Base-by-base conservation (phyloP, 495 filamentous ascomycete genomes). In the Lasiosphaeria hispida region DNA sequence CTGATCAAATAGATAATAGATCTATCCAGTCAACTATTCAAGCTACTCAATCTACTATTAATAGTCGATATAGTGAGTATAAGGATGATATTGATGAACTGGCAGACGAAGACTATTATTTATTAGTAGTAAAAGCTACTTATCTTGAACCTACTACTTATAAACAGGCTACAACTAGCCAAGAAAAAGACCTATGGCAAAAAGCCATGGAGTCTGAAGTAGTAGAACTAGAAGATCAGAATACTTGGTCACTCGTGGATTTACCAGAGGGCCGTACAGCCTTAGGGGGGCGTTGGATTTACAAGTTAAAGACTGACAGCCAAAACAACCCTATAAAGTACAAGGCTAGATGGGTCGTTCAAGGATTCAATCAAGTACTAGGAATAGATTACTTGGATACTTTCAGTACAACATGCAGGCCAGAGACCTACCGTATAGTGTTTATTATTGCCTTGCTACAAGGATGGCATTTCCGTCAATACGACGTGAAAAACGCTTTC, bases 381-480 rank as follows among this genome's bases (percentile, higher is more conserved):
- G 18, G 18, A n/a, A 9, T 54, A 43, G 51, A 54, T 43, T 54
- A 42, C 15, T 10, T 54, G 42, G 13, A 54, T 8, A 54, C 51
- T 3, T 54, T 54, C 23, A 11, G 11, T 54, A 54, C 38, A 0
- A 34, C 33, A 3, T 54, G 11, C 13, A 3, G 38, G 39, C 51
- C 5, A 54, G 39, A 54, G 43, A 54, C 51, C 4, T 54, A 54
- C 23, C 4, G 51, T 33, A 54, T 54, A 17, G 15, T 54, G 11
- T 43, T 54, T 54, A 54, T 54, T 36, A 23, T 53, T 30, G 5
- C 23, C 2, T 30, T 30, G 5, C 5, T 2, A 30, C 23, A 30
- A 30, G 5, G 5, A 5, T 30, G 5, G 23, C 23, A 30, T 5
- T 30, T 30, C 23, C 23, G 23, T 30, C 23, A 30, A 30, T 30